Conservation (phyloP, 352 stramenopile species). For the Phytopythium boreale region DNA sequence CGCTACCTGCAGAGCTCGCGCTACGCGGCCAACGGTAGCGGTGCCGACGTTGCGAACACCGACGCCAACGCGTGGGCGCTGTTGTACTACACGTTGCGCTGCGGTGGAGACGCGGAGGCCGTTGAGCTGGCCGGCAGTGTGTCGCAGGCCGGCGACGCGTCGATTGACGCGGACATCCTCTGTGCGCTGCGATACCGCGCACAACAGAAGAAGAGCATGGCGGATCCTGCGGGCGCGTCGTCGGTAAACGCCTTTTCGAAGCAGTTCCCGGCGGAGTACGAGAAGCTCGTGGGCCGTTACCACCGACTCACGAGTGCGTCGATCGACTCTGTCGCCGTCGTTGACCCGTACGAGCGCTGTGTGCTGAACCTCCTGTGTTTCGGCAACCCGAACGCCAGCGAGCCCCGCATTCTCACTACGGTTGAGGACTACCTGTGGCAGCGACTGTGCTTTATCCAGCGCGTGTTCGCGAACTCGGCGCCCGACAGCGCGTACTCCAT, state of each 20-base stretch:
- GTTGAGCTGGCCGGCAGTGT: constrained; percentile 48
- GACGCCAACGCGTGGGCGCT: constrained; percentile 70
- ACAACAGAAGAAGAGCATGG: constrained; percentile 52
- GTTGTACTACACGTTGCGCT: constrained; percentile 81
- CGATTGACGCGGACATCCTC: constrained; percentile 57
- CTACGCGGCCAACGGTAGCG: constrained; percentile 38
- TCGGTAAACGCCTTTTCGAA: constrained; percentile 58
- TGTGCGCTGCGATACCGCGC: constrained; percentile 58
- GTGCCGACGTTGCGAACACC: constrained; percentile 16
- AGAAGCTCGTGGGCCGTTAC: constrained; percentile 61
- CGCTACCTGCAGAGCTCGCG: constrained; percentile 72
- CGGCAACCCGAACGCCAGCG: constrained; percentile 73
- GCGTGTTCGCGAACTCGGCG: constrained; percentile 26
- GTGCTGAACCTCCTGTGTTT: constrained; percentile 82
- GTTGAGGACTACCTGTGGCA: constrained; percentile 89
- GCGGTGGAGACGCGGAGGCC: constrained; percentile 67
- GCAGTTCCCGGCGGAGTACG: constrained; percentile 63
- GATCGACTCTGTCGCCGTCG: constrained; percentile 64
- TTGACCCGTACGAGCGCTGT: constrained; percentile 75
- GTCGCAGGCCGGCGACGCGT: constrained; percentile 34
- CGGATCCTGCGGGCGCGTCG: constrained; percentile 23
- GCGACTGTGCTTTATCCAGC: constrained; percentile 77
- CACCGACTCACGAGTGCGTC: constrained; percentile 67
- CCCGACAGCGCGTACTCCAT: constrained; percentile 68
- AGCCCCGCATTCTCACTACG: constrained; percentile 70